Evolutionary conservation across 2,329 filamentous ascomycete species (phyloP).

Genomic region (Fusarium praegraminearum): DNA sequence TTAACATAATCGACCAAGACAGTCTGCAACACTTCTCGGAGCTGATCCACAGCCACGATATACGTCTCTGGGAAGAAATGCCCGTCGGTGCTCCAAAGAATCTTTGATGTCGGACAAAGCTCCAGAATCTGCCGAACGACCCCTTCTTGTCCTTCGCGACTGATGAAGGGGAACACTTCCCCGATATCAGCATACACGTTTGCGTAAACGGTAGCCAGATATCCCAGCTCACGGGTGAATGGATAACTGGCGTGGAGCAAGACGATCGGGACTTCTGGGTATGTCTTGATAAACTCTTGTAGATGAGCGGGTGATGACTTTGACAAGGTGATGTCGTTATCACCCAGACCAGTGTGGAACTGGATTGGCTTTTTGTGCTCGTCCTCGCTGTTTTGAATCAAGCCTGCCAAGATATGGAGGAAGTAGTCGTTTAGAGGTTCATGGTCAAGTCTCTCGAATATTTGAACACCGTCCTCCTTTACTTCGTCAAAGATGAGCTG

Average conservation of each 20-base stretch:
- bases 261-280: slow-evolving; percentile 78
- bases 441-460: slow-evolving; percentile 69
- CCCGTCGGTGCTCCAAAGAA: slow-evolving; percentile 84
- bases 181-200: slow-evolving; percentile 88
- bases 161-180: slow-evolving; percentile 83
- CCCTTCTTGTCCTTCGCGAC: slow-evolving; percentile 78
- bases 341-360: slow-evolving; percentile 85
- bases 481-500: slow-evolving; percentile 50
- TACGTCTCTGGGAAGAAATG: slow-evolving; percentile 85
- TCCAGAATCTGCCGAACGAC: slow-evolving; percentile 80
- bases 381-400: slow-evolving; percentile 62
- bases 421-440: slow-evolving; percentile 76
- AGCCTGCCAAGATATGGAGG: slow-evolving; percentile 71
- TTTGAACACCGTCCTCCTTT: slow-evolving; percentile 20
- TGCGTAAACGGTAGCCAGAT: slow-evolving; percentile 79
- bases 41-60: slow-evolving; percentile 77
- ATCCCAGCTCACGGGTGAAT: slow-evolving; percentile 81
- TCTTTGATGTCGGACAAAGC: slow-evolving; percentile 78
- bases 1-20: slow-evolving; percentile 76
- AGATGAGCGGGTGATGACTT: slow-evolving; percentile 80
- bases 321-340: slow-evolving; percentile 79
- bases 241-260: slow-evolving; percentile 86
- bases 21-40: slow-evolving; percentile 75
- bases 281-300: slow-evolving; percentile 77
- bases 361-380: slow-evolving; percentile 77